Percentiles rank a stretch among this genome's conserved stretches.
Conservation (phyloP, 2,329 filamentous ascomycete genomes). For the Fusarium haematococcum region DNA sequence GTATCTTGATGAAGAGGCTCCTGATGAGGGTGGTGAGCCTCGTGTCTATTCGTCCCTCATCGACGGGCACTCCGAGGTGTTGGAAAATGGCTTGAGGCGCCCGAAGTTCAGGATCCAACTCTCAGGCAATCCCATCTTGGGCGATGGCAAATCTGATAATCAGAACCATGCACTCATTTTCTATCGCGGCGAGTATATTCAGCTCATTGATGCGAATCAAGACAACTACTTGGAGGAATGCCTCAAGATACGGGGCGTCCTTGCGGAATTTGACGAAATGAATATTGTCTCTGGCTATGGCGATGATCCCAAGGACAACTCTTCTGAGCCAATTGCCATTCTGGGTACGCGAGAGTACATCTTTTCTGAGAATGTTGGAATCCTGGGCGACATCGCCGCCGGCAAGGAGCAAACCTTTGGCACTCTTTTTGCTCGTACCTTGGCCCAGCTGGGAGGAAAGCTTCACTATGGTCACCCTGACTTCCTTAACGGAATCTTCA, state of each 20-base stretch:
- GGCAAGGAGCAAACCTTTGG: slow-evolving; percentile 1
- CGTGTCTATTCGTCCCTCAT: background rate
- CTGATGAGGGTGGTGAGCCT: background rate
- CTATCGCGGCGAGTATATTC: background rate
- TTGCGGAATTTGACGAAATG: background rate
- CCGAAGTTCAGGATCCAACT: background rate
- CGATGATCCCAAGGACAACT: background rate
- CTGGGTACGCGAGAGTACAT: background rate
- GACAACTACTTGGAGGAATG: background rate
- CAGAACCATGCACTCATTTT: slow-evolving; percentile 1
- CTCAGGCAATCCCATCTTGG: background rate
- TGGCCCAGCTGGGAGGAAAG: background rate
- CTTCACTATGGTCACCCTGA: background rate
- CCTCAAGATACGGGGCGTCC: background rate
- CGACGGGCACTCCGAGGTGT: background rate
- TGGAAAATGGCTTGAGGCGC: background rate
- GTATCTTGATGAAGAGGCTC: background rate
- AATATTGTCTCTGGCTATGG: background rate
- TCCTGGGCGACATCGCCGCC: background rate
- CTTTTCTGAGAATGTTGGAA: background rate
- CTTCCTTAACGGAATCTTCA: background rate
- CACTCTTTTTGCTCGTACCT: background rate
- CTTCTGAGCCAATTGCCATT: background rate
- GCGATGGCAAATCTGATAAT: background rate
- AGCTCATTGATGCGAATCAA: slow-evolving; percentile 1